phyloP scores from a whole-genome alignment of 2,329 filamentous ascomycete species.

The Leptographium flavum region DNA sequence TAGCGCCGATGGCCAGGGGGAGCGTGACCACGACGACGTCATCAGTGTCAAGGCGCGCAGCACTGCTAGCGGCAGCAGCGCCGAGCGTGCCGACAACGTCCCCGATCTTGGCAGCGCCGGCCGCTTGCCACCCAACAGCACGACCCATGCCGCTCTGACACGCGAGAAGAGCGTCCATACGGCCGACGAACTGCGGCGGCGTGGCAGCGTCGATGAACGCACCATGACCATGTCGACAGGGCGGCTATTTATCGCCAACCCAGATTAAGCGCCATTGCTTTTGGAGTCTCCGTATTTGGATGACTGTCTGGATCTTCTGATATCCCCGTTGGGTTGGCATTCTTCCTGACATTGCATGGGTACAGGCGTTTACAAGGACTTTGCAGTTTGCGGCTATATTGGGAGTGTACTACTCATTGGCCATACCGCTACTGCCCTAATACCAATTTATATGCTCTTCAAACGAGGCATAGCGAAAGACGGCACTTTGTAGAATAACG shows the following conservation, averaged over 20 bases:
- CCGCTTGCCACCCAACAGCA: constrained; percentile 43
- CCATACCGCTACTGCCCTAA: neutral
- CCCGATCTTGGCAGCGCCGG: constrained; percentile 35
- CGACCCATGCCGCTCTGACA: constrained; percentile 41
- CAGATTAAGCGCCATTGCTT: constrained; percentile 36
- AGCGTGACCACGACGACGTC: constrained; percentile 22
- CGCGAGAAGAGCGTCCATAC: constrained; percentile 53
- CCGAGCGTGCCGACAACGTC: constrained; percentile 45
- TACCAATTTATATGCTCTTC: neutral
- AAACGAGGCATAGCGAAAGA: no score
- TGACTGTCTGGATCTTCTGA: neutral
- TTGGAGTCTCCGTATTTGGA: neutral
- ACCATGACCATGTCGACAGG: constrained; percentile 61
- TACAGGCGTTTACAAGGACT: constrained; percentile 1
- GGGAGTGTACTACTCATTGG: neutral
- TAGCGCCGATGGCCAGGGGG: constrained; percentile 29
- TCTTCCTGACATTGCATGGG: neutral
- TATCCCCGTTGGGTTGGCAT: neutral
- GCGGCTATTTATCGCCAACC: constrained; percentile 75
- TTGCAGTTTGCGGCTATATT: neutral
- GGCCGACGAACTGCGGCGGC: constrained; percentile 56
- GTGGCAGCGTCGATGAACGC: constrained; percentile 73
- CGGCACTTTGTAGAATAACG: no score
- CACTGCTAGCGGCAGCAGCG: constrained; percentile 40
- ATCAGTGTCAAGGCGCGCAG: constrained; percentile 35